These are phyloP conservation scores for Xylariaceae sp. DNA, from an alignment of 2,329 filamentous ascomycete genomes.

Conservation along the genomic window DNA sequence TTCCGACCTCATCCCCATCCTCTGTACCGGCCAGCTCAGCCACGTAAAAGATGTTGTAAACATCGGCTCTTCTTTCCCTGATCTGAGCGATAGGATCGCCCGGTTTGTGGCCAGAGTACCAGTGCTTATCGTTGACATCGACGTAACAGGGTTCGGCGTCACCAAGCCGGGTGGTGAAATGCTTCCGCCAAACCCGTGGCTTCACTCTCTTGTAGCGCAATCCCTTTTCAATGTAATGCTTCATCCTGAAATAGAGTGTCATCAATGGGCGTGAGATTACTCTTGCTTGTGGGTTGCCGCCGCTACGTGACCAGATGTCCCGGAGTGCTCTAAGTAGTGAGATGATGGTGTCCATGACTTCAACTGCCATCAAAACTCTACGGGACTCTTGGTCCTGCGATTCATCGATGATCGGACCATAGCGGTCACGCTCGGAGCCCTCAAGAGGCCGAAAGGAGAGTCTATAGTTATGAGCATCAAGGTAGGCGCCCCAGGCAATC, in stretches of 20 bases:
- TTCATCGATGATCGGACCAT: slow-evolving; percentile 7
- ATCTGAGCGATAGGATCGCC: slow-evolving; percentile 14
- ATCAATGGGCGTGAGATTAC: neutral
- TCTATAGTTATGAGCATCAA: neutral
- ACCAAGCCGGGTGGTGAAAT: slow-evolving; percentile 3
- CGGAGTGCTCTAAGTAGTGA: neutral
- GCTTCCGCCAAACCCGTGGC: neutral
- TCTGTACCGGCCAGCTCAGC: neutral
- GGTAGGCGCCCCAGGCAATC: neutral
- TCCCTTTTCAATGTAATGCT: neutral
- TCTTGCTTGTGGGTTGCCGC: no score
- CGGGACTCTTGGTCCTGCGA: neutral
- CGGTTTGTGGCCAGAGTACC: slow-evolving; percentile 16
- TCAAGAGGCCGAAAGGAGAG: slow-evolving; percentile 6
- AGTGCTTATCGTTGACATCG: neutral
- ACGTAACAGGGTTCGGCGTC: neutral
- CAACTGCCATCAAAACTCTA: neutral
- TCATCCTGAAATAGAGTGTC: no score
- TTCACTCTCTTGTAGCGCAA: neutral
- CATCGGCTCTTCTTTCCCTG: neutral
- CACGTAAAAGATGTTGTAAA: neutral
- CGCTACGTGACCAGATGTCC: no score
- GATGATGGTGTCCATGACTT: no score
- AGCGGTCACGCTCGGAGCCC: slow-evolving; percentile 11
- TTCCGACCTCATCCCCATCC: neutral